phyloP scores from a whole-genome alignment of 495 filamentous ascomycete genomes.

The Aspergillus olivimuriae region DNA sequence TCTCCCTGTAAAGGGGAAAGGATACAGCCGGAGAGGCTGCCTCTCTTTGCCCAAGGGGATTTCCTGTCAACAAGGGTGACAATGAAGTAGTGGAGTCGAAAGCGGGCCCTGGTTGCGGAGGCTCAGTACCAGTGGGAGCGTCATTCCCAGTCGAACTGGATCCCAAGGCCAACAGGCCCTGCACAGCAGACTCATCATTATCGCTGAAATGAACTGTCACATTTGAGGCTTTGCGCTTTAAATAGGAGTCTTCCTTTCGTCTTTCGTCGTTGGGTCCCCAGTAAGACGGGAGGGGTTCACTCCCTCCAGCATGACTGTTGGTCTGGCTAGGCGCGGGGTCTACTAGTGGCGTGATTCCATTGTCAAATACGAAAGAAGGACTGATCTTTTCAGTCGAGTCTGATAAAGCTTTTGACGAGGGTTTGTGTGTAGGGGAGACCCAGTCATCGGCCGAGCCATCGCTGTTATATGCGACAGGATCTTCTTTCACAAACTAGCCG shows the following conservation, averaged over 20 bases:
- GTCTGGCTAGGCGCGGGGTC: no score
- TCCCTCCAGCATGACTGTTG: no score
- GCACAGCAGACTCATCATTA: conserved; percentile 28
- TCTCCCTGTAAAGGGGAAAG: neutral
- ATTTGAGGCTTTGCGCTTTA: conserved; percentile 1
- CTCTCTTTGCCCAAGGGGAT: neutral
- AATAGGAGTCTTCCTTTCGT: neutral
- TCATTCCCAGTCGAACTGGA: conserved; percentile 5
- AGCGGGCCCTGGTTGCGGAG: neutral
- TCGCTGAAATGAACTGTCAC: conserved; percentile 15
- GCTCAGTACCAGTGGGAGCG: neutral
- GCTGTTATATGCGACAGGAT: neutral
- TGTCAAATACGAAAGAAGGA: no score
- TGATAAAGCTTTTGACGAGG: neutral
- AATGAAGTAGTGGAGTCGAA: neutral
- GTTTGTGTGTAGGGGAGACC: conserved; percentile 1
- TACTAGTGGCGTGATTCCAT: no score
- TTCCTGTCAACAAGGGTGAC: neutral
- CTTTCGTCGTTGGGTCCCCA: neutral
- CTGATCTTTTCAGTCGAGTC: neutral
- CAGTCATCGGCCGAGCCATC: conserved; percentile 1
- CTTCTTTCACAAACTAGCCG: conserved; percentile 25
- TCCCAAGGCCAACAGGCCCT: conserved; percentile 28
- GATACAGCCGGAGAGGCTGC: neutral
- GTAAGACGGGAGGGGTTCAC: neutral